A percentile compares a stretch with the other conserved stretches of the same genome.
These are phyloP conservation scores for Xylariaceae sp. DNA, from an alignment of 2,329 filamentous ascomycete species.

Conservation along the genomic window DNA sequence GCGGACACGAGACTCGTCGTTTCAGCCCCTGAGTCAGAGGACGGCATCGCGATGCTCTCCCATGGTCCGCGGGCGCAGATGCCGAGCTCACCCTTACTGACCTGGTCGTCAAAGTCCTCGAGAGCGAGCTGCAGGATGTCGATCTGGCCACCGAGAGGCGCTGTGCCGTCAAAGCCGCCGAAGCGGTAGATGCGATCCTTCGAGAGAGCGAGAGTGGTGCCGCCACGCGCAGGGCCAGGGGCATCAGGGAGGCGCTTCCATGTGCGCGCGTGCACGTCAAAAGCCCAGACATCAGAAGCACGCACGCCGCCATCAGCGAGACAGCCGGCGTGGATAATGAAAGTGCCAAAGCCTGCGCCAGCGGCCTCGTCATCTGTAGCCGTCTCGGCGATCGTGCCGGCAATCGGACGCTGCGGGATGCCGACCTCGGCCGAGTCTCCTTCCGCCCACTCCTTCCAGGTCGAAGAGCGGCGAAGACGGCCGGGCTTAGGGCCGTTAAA, in stretches of 20 bases:
- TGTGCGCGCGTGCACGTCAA: conserved; percentile 56
- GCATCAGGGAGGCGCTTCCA: conserved; percentile 67
- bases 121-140: conserved; percentile 59
- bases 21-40: conserved; percentile 5
- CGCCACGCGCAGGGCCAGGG: conserved; percentile 61
- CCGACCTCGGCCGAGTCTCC: conserved; percentile 50
- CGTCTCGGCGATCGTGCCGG: conserved; percentile 51
- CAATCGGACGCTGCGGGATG: conserved; percentile 55
- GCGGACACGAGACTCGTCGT: conserved; percentile 10
- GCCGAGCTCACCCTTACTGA: conserved; percentile 44
- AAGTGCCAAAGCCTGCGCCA: conserved; percentile 57
- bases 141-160: conserved; percentile 64
- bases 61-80: conserved; percentile 49
- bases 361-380: conserved; percentile 58
- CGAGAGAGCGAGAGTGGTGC: conserved; percentile 60
- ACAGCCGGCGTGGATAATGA: conserved; percentile 75
- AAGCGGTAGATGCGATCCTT: conserved; percentile 67
- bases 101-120: conserved; percentile 50
- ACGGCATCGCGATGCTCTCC: conserved; percentile 42
- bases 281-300: conserved; percentile 69
- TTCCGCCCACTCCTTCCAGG: conserved; percentile 52
- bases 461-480: conserved; percentile 36
- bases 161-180: conserved; percentile 70
- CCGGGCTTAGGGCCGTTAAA: conserved; percentile 40
- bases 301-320: conserved; percentile 57